Evolutionary conservation across 345 rosid species (phyloP).

Genomic region (sweet orange (Citrus sinensis)): DVS_A1.0 CM039167.1:7669501-7670000

Average conservation of each 20-base stretch:
- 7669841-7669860: neutral
- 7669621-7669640: neutral
- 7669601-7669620: neutral
- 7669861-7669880: neutral
- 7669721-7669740: too few species aligned
- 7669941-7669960: too few species aligned
- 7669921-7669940: neutral
- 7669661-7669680: neutral
- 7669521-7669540: neutral
- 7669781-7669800: too few species aligned
- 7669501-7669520: neutral
- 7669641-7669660: neutral
- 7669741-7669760: too few species aligned
- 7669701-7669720: too few species aligned
- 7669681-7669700: neutral
- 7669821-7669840: too few species aligned
- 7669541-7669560: neutral
- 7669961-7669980: too few species aligned
- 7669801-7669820: too few species aligned
- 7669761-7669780: too few species aligned
- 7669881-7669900: neutral
- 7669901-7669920: neutral
- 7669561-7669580: neutral
- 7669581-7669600: neutral
- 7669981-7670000: too few species aligned